A percentile compares a stretch with the other conserved stretches of the same genome.
phyloP scores from a whole-genome alignment of 2,329 filamentous ascomycete genomes.

The Penicillium sp. region DNA sequence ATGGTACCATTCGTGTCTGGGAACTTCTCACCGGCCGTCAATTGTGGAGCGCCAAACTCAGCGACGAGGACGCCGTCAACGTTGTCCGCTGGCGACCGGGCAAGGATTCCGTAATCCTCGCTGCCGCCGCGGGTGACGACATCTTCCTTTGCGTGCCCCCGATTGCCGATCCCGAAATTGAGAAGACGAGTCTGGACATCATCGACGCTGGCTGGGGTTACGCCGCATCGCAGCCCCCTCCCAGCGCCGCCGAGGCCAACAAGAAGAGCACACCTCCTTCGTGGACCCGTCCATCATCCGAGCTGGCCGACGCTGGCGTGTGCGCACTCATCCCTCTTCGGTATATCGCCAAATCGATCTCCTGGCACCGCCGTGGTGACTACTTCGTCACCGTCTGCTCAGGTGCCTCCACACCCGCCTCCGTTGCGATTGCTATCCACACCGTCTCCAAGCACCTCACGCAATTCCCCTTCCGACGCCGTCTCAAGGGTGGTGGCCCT shows the following conservation, averaged over 20 bases:
- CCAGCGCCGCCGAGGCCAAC: constrained; percentile 50
- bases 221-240: constrained; percentile 59
- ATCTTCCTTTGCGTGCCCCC: constrained; percentile 80
- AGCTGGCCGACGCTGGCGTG: constrained; percentile 72
- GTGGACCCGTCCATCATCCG: constrained; percentile 75
- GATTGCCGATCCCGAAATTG: constrained; percentile 67
- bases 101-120: constrained; percentile 75
- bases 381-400: constrained; percentile 93
- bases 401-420: constrained; percentile 47
- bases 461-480: constrained; percentile 83
- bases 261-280: constrained; percentile 74
- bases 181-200: constrained; percentile 70
- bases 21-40: constrained; percentile 81
- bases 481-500: constrained; percentile 67
- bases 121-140: constrained; percentile 79
- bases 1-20: constrained; percentile 90
- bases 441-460: constrained; percentile 92
- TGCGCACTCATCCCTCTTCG: constrained; percentile 77
- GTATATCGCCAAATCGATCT: constrained; percentile 78
- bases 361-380: constrained; percentile 91
- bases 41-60: constrained; percentile 78
- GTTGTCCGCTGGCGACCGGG: constrained; percentile 86
- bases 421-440: constrained; percentile 80
- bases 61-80: constrained; percentile 74
- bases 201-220: constrained; percentile 92